Evolutionary conservation across 129 eudicot species (phyloP).

Genomic region (Kitagawia praeruptora): DNA sequence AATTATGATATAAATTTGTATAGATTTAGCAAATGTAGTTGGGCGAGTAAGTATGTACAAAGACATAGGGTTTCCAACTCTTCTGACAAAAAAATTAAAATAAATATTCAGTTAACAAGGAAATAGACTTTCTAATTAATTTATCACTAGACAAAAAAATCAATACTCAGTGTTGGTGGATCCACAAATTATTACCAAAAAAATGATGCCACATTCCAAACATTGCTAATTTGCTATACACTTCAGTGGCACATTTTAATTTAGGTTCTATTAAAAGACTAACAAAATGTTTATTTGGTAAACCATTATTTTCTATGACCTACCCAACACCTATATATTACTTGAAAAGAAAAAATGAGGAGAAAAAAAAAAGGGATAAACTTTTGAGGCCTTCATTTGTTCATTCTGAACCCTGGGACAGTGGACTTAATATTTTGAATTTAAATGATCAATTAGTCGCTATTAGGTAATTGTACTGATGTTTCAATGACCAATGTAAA

Average conservation of each 20-base stretch:
- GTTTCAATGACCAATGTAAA: background rate
- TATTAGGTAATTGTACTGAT: background rate
- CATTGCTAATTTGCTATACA: background rate
- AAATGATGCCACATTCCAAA: background rate
- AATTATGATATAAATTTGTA: background rate
- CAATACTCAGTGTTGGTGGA: background rate
- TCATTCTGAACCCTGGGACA: background rate
- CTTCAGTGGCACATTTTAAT: background rate
- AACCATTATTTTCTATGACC: background rate
- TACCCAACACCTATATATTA: background rate
- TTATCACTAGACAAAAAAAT: background rate
- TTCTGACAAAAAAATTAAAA: background rate
- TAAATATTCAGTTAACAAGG: background rate
- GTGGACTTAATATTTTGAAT: background rate
- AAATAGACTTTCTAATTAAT: background rate
- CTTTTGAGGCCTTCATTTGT: background rate
- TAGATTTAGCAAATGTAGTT: background rate
- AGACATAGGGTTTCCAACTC: background rate
- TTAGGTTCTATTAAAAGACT: background rate
- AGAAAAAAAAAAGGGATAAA: background rate
- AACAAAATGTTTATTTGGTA: background rate
- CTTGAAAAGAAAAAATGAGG: background rate
- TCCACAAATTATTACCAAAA: background rate
- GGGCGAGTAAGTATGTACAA: background rate
- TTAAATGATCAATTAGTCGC: background rate